Conservation (phyloP, 352 stramenopile genomes). For the Globisporangium nagaii region DNA sequence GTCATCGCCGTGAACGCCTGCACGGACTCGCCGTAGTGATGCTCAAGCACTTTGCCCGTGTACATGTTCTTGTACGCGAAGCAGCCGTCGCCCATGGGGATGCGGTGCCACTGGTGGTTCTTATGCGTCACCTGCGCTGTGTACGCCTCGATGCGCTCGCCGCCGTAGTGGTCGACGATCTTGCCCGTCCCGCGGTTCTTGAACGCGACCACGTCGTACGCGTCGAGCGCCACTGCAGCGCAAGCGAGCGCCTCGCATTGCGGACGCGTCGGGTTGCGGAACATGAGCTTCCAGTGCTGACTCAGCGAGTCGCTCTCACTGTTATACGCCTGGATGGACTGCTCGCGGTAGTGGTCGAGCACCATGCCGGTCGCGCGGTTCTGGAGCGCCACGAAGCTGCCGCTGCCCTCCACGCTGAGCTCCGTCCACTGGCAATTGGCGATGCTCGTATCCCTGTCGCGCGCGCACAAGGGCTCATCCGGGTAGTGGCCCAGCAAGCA, state of each 20-base stretch:
- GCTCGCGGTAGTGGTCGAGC: slow-evolving; percentile 6
- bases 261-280: neutral
- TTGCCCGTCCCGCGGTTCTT: neutral
- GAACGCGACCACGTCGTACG: neutral
- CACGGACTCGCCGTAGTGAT: neutral
- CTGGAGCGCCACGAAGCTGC: neutral
- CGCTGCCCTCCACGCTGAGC: neutral
- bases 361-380: slow-evolving; percentile 1
- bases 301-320: neutral
- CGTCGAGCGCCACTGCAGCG: neutral
- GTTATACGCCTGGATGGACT: slow-evolving; percentile 3
- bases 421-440: slow-evolving; percentile 2
- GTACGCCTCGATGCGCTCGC: neutral
- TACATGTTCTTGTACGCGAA: neutral
- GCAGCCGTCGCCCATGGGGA: neutral
- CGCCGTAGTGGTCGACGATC: neutral
- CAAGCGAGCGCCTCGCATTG: too few relatives aligned
- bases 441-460: neutral
- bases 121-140: neutral
- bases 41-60: neutral
- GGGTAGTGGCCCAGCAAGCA: slow-evolving; percentile 10
- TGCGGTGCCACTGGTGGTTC: neutral
- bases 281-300: neutral
- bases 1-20: neutral
- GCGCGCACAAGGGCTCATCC: neutral